A percentile compares a stretch with the other conserved stretches of the same genome.
Evolutionary conservation across 805 yeast species (phyloP).

Genomic region (Nakazawaea populi): DNA sequence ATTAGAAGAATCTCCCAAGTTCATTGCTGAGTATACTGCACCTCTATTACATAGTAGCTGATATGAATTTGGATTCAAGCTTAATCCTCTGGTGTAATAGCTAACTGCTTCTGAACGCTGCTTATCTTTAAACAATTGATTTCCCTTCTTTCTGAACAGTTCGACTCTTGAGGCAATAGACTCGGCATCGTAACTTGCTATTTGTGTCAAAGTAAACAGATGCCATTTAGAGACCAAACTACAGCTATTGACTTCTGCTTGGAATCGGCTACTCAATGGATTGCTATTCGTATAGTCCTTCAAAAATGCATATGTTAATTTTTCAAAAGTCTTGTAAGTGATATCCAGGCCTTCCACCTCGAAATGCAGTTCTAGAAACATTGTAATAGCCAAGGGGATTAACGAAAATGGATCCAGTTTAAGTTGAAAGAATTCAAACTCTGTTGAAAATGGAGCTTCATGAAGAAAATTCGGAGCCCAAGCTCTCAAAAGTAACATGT

Average conservation of each 20-base stretch:
- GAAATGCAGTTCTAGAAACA: background rate
- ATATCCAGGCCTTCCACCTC: background rate
- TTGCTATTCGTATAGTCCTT: background rate
- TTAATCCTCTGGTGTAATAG: conserved; percentile 30
- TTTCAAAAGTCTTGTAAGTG: background rate
- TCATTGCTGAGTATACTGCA: conserved; percentile 31
- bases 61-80: conserved; percentile 24
- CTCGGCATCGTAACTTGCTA: background rate
- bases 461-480: background rate
- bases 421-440: background rate
- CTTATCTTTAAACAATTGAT: conserved; percentile 19
- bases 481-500: conserved; percentile 2
- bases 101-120: conserved; percentile 28
- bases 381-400: background rate
- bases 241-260: background rate
- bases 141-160: conserved; percentile 20
- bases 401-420: conserved; percentile 1
- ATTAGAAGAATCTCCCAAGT: conserved; percentile 28
- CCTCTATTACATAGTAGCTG: conserved; percentile 33
- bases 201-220: background rate
- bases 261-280: background rate
- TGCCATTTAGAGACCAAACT: background rate
- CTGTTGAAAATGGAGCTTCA: background rate
- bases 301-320: background rate
- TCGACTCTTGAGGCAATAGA: background rate